Evolutionary conservation across 495 filamentous ascomycete genomes (phyloP).

Genomic region (Parachaetomium inaequale): DNA sequence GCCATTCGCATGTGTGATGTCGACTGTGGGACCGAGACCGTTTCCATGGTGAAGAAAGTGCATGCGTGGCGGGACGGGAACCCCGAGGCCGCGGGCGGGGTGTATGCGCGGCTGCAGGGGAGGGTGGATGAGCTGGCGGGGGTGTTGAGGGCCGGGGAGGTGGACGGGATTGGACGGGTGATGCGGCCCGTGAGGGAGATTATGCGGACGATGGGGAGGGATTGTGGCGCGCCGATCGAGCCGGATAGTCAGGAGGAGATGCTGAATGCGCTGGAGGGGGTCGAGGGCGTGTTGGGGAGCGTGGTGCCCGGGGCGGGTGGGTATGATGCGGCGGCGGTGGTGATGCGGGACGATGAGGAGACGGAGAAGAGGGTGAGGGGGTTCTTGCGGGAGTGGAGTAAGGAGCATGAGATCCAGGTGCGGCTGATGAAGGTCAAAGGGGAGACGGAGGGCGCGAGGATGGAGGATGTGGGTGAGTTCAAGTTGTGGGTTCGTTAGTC

Average conservation of each 20-base stretch:
- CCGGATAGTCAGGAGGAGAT: conserved; percentile 79
- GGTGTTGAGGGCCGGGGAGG: conserved; percentile 51
- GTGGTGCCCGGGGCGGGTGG: conserved; percentile 94
- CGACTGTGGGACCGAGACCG: conserved; percentile 88
- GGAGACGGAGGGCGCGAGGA: conserved; percentile 78
- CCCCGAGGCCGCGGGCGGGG: conserved; percentile 56
- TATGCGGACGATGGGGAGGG: conserved; percentile 70
- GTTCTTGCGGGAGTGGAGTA: conserved; percentile 63
- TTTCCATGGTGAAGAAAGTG: conserved; percentile 90
- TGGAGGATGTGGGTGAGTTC: conserved; percentile 61
- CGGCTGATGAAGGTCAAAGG: conserved; percentile 76
- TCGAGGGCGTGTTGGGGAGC: conserved; percentile 82
- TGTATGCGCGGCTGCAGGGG: conserved; percentile 71
- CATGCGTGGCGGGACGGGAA: conserved; percentile 75
- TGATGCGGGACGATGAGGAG: conserved; percentile 69
- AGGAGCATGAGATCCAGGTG: conserved; percentile 65
- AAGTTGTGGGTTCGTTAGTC: conserved; percentile 52
- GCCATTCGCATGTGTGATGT: conserved; percentile 92
- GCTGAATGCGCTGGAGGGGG: conserved; percentile 64
- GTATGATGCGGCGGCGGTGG: conserved; percentile 82
- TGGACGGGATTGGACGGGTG: conserved; percentile 36
- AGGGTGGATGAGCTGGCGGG: conserved; percentile 68
- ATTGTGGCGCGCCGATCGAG: conserved; percentile 83
- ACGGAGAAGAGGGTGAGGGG: conserved; percentile 61
- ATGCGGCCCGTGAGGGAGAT: conserved; percentile 45